phyloP scores from a whole-genome alignment of 2,329 filamentous ascomycete species.

The Alternaria sp. region DNA sequence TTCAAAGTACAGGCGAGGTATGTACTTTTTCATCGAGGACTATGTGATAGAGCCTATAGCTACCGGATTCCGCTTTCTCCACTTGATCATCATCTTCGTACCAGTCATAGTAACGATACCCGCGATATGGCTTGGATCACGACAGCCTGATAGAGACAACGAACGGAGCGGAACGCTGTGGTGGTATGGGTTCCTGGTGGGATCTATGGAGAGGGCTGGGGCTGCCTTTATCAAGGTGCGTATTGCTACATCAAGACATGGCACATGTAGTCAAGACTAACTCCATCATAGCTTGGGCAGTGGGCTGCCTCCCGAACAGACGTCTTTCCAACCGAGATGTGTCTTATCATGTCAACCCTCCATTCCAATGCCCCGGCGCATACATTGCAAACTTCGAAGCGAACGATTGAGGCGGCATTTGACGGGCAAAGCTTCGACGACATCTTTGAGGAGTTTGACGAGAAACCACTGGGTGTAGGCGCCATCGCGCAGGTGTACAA shows the following conservation, averaged over 20 bases:
- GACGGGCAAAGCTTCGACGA: conserved; percentile 80
- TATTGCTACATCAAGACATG: neutral
- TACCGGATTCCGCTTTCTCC: conserved; percentile 86
- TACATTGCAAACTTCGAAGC: conserved; percentile 79
- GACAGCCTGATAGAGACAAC: conserved; percentile 70
- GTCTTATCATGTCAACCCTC: conserved; percentile 89
- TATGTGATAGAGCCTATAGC: conserved; percentile 84
- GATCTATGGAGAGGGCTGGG: conserved; percentile 88
- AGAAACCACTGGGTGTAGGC: conserved; percentile 87
- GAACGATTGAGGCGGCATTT: conserved; percentile 83
- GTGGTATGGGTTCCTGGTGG: conserved; percentile 93
- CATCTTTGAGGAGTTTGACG: conserved; percentile 95
- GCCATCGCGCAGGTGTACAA: conserved; percentile 98
- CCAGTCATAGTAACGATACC: conserved; percentile 86
- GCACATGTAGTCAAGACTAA: conserved; percentile 22
- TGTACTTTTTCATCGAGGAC: conserved; percentile 73
- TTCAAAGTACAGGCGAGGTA: conserved; percentile 63
- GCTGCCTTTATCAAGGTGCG: conserved; percentile 94
- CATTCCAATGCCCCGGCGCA: conserved; percentile 96
- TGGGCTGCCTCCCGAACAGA: conserved; percentile 97
- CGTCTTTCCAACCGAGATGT: conserved; percentile 94
- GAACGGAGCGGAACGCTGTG: conserved; percentile 84
- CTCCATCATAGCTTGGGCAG: conserved; percentile 77
- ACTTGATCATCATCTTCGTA: conserved; percentile 87
- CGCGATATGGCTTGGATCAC: conserved; percentile 77